Percentiles rank a stretch among this genome's conserved stretches.
phyloP scores from a whole-genome alignment of 371 early-diverging fungal genomes.

The Cladochytrium tenue region DNA sequence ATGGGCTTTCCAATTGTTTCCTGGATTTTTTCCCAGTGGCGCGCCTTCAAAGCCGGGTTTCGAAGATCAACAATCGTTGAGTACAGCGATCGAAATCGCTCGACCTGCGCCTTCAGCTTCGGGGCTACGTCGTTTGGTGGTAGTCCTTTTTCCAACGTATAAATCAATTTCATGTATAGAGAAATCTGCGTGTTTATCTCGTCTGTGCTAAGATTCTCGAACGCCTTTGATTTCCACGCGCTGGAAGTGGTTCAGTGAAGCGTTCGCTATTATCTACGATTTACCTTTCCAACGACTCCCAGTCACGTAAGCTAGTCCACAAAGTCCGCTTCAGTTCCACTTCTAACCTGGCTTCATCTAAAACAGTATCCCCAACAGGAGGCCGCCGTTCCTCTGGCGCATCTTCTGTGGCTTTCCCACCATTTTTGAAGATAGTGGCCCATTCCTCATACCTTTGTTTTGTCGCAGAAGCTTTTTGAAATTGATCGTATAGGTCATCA shows the following conservation, averaged over 20 bases:
- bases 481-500: constrained; percentile 28
- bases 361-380: constrained; percentile 11
- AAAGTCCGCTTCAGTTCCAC: constrained; percentile 43
- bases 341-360: constrained; percentile 45
- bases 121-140: constrained; percentile 40
- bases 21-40: constrained; percentile 46
- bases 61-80: constrained; percentile 38
- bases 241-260: constrained; percentile 6
- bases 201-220: constrained; percentile 48
- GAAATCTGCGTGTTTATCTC: constrained; percentile 44
- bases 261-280: not conserved
- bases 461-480: constrained; percentile 30
- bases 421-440: constrained; percentile 40
- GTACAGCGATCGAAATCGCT: constrained; percentile 38
- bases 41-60: constrained; percentile 39
- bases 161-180: constrained; percentile 38
- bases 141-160: constrained; percentile 50
- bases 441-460: constrained; percentile 41
- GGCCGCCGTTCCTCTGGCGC: constrained; percentile 6
- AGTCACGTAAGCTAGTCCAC: constrained; percentile 44
- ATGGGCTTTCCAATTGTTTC: constrained; percentile 38
- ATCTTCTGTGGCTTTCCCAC: constrained; percentile 21
- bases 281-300: constrained; percentile 44
- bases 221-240: constrained; percentile 37
- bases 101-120: constrained; percentile 32